Evolutionary conservation across 202 grass and related monocot species (phyloP).

Genomic region (Dendrocalamus latiflorus): DNA sequence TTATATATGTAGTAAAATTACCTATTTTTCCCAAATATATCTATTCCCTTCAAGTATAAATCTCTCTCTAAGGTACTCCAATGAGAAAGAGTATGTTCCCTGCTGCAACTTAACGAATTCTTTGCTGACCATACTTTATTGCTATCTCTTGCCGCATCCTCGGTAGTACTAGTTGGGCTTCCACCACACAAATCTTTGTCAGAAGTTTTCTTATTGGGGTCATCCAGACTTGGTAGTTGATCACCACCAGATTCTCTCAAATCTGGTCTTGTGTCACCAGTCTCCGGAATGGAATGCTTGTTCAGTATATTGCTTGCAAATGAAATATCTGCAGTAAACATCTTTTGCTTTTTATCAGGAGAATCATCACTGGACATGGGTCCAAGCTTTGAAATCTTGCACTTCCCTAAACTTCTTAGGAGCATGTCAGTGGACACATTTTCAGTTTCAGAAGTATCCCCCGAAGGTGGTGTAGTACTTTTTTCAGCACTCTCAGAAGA

Average conservation of each 20-base stretch:
- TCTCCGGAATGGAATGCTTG: conserved; percentile 28
- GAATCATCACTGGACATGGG: conserved; percentile 22
- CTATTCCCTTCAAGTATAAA: conserved; percentile 91
- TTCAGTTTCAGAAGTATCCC: conserved; percentile 49
- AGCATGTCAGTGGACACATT: conserved; percentile 41
- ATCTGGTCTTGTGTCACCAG: conserved; percentile 38
- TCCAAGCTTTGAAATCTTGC: conserved; percentile 46
- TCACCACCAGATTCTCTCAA: conserved; percentile 34
- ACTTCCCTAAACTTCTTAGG: conserved; percentile 56
- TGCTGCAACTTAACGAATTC: conserved; percentile 21
- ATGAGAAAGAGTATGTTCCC: conserved; percentile 33
- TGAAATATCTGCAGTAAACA: conserved; percentile 36
- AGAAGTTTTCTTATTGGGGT: conserved; percentile 35
- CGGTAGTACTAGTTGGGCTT: conserved; percentile 43
- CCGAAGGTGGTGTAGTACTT: conserved; percentile 28
- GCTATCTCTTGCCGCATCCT: conserved; percentile 41
- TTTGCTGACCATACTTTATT: conserved; percentile 34
- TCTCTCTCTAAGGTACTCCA: conserved; percentile 83
- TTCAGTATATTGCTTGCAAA: conserved; percentile 34
- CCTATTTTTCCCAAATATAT: conserved; percentile 94
- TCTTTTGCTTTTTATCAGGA: conserved; percentile 57
- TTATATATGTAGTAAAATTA: conserved; percentile 24
- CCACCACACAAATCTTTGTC: conserved; percentile 31
- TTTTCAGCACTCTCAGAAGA: conserved; percentile 43
- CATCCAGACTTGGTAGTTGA: conserved; percentile 34